phyloP scores from a whole-genome alignment of 257 asterid species.

The Penstemon newberryi region DNA sequence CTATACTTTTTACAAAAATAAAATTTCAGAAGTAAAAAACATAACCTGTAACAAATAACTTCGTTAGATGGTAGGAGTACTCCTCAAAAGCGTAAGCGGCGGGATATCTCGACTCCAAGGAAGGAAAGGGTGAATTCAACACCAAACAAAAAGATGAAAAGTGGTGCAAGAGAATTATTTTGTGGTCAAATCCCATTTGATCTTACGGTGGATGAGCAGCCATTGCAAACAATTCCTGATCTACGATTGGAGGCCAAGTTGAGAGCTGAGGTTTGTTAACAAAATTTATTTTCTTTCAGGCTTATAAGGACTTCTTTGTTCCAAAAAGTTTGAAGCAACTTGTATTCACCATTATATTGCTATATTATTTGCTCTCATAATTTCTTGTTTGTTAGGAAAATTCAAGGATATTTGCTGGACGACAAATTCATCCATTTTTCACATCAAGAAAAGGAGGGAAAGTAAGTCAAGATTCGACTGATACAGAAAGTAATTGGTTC shows the following conservation, averaged over 20 bases:
- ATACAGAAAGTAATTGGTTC: conserved; percentile 41
- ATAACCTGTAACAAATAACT: conserved; percentile 22
- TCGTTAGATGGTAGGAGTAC: conserved; percentile 53
- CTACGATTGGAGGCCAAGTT: conserved; percentile 78
- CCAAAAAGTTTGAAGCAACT: conserved; percentile 4
- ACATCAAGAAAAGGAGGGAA: conserved; percentile 62
- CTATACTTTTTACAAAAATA: neutral
- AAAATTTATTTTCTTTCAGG: conserved; percentile 8
- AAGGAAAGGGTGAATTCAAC: conserved; percentile 47
- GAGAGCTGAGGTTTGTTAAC: conserved; percentile 69
- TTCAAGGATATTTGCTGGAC: conserved; percentile 79
- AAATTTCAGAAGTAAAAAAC: neutral
- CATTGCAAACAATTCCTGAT: conserved; percentile 53
- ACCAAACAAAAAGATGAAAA: conserved; percentile 51
- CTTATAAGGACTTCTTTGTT: conserved; percentile 16
- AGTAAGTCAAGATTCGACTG: conserved; percentile 52
- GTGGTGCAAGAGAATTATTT: conserved; percentile 42
- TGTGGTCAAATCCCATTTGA: conserved; percentile 47
- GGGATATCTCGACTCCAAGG: conserved; percentile 59
- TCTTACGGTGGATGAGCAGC: conserved; percentile 51
- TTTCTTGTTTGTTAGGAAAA: conserved; percentile 61
- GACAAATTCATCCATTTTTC: conserved; percentile 91
- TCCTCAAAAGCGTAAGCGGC: conserved; percentile 49
- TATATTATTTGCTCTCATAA: conserved; percentile 14
- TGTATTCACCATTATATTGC: conserved; percentile 11